A percentile compares a stretch with the other conserved stretches of the same genome.
Evolutionary conservation across 2,329 filamentous ascomycete genomes (phyloP).

Genomic region (Aspergillus sp.): DNA sequence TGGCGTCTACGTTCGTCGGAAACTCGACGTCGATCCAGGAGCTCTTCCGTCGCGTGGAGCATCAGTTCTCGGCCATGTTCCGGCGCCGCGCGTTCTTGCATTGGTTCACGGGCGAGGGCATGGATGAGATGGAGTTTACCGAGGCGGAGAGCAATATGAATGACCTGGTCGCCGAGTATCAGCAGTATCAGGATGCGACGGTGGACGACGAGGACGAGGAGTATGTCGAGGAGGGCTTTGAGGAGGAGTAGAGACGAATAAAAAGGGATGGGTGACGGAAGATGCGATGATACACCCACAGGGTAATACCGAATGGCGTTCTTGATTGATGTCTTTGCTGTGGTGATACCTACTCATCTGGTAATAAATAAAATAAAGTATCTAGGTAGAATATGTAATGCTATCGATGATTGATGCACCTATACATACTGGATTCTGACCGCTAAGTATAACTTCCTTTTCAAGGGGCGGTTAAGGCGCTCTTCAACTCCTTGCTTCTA

Average conservation of each 20-base stretch:
- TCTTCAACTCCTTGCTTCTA: too few species aligned
- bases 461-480: too few species aligned
- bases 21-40: slow-evolving; percentile 99
- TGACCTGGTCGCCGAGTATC: slow-evolving; percentile 98
- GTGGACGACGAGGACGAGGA: slow-evolving; percentile 82
- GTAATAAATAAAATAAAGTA: too few species aligned
- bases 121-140: slow-evolving; percentile 99
- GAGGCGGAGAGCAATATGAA: slow-evolving; percentile 99
- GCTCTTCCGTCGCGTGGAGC: slow-evolving; percentile 99
- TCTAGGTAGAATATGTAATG: too few species aligned
- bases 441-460: too few species aligned
- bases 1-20: slow-evolving; percentile 97
- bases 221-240: neutral
- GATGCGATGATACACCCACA: too few species aligned
- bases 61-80: slow-evolving; percentile 99
- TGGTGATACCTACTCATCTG: too few species aligned
- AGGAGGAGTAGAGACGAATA: neutral
- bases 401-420: too few species aligned
- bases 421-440: too few species aligned
- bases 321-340: too few species aligned
- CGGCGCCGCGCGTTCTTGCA: slow-evolving; percentile 99
- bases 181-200: slow-evolving; percentile 99
- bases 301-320: too few species aligned
- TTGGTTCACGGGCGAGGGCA: slow-evolving; percentile 99
- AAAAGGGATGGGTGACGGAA: too few species aligned